phyloP scores from a whole-genome alignment of 202 grass and related monocot genomes.

The Cymbopogon flexuosus region DNA sequence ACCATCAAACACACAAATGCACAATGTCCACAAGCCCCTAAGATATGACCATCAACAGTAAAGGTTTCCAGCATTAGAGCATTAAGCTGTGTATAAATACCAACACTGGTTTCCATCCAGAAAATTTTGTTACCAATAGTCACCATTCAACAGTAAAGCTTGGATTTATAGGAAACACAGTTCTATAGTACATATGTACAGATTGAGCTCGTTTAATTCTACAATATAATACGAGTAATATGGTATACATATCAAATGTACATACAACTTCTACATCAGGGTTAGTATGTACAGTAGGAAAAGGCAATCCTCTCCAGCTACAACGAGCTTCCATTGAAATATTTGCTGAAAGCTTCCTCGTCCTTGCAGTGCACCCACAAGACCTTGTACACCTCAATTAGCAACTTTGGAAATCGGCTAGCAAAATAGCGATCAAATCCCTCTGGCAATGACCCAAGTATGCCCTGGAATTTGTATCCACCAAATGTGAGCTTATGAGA shows the following conservation, averaged over 20 bases:
- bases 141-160: neutral
- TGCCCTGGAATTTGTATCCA: conserved; percentile 42
- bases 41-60: neutral
- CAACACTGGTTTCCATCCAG: neutral
- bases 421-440: conserved; percentile 81
- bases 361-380: conserved; percentile 58
- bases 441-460: conserved; percentile 70
- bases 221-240: neutral
- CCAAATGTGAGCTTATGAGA: neutral
- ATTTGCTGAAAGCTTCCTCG: conserved; percentile 79
- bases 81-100: neutral
- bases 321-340: conserved; percentile 40
- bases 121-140: neutral
- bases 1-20: neutral
- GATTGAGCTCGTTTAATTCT: neutral
- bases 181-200: conserved; percentile 35
- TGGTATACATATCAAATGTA: conserved; percentile 31
- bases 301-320: conserved; percentile 17
- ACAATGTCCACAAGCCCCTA: neutral
- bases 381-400: conserved; percentile 88
- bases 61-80: neutral
- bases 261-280: conserved; percentile 35
- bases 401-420: conserved; percentile 71
- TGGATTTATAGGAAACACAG: neutral
- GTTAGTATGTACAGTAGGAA: conserved; percentile 22